Evolutionary conservation across 2,329 filamentous ascomycete species (phyloP).

Genomic region (Neonectria hederae): DNA sequence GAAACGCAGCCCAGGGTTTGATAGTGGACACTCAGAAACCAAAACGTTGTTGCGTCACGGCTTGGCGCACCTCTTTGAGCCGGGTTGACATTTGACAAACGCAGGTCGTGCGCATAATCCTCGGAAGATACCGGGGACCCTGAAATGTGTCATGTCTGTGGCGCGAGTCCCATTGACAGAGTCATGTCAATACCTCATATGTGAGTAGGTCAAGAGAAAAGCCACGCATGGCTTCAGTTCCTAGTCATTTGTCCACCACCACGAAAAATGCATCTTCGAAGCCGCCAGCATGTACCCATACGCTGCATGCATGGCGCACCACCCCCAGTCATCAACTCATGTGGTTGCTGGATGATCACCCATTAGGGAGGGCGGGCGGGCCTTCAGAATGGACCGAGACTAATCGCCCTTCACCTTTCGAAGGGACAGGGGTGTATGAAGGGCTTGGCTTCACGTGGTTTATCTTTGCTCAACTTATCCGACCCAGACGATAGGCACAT

Average conservation of each 20-base stretch:
- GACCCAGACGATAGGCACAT: no score
- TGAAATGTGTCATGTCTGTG: slow-evolving; percentile 8
- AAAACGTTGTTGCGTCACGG: slow-evolving; percentile 39
- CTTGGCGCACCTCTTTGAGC: slow-evolving; percentile 31
- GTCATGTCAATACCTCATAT: not conserved
- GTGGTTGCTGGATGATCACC: slow-evolving; percentile 3
- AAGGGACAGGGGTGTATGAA: slow-evolving; percentile 4
- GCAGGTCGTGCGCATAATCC: slow-evolving; percentile 37
- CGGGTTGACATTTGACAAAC: slow-evolving; percentile 25
- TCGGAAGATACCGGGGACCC: slow-evolving; percentile 37
- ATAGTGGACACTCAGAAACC: slow-evolving; percentile 6
- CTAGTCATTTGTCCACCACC: slow-evolving; percentile 1
- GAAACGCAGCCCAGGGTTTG: not conserved
- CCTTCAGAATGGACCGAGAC: not conserved
- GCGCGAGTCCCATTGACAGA: not conserved
- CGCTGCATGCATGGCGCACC: slow-evolving; percentile 13
- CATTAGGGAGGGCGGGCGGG: slow-evolving; percentile 3
- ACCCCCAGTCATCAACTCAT: not conserved
- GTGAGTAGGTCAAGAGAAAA: not conserved
- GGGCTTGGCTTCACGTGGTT: not conserved
- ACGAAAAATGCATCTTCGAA: not conserved
- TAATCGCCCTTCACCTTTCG: not conserved
- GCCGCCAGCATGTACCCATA: not conserved
- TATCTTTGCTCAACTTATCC: not conserved
- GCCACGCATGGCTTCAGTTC: not conserved